phyloP scores from a whole-genome alignment of 2,329 filamentous ascomycete genomes.

The Chrysoporthe deuterocubensis region DNA sequence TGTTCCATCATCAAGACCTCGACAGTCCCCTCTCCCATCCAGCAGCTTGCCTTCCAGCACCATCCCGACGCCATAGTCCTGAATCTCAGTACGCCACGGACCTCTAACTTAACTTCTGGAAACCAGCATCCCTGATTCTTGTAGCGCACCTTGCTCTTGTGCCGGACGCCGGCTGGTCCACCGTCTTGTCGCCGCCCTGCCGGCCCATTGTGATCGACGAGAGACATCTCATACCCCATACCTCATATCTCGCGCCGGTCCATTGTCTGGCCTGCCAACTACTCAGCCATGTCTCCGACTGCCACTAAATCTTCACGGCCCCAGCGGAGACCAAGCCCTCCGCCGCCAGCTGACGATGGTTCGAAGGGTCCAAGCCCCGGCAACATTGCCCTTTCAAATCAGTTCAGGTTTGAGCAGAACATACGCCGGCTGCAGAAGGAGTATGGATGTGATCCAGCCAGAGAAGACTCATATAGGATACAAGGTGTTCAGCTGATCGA shows the following conservation, averaged over 20 bases:
- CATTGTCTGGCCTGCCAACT: no score
- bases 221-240: not conserved
- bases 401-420: slow-evolving; percentile 82
- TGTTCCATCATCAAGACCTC: not conserved
- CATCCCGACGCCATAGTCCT: not conserved
- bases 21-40: not conserved
- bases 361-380: slow-evolving; percentile 50
- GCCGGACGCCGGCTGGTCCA: not conserved
- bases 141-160: not conserved
- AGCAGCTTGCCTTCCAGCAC: not conserved
- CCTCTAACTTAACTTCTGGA: not conserved
- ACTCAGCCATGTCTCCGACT: slow-evolving; percentile 23
- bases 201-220: not conserved
- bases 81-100: not conserved
- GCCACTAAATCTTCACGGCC: slow-evolving; percentile 22
- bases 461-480: slow-evolving; percentile 79
- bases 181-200: not conserved
- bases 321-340: slow-evolving; percentile 23
- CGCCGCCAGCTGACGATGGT: slow-evolving; percentile 20
- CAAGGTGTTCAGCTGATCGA: slow-evolving; percentile 91
- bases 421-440: slow-evolving; percentile 74
- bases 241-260: no score
- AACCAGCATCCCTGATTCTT: not conserved
- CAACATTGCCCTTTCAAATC: slow-evolving; percentile 56
- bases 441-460: slow-evolving; percentile 72